Evolutionary conservation across 192 early-diverging fungal species (phyloP), one percentile per base, ranked within the genome.

Genomic region (Borealophlyctis nickersoniae): DNA sequence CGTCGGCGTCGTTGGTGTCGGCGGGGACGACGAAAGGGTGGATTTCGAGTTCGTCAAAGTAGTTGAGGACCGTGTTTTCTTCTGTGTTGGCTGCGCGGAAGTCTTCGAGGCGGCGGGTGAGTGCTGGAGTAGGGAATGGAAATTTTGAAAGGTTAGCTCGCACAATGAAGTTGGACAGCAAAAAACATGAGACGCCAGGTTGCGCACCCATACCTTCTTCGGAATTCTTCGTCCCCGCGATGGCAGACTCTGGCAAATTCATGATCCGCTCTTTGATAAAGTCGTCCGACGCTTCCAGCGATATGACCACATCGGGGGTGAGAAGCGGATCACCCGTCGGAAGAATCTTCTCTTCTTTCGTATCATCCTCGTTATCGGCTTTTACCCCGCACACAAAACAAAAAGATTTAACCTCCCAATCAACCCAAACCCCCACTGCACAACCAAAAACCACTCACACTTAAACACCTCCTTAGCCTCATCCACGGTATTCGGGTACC

Each of bases 31-130:
- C 48, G 29, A 81, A 35, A 0, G 82, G 75, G 50, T 82, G 78
- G 48, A 85, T 75, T 52, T 84, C 84, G 51, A 77, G 60, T 63
- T 86, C 82, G 76, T 86, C 84, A 52, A 86, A 84, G 60, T 72
- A 85, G 63, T 86, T 86, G 19, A 84, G 61, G 4, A 84, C 77
- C 3, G 82, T 86, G 49, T 34, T 77, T 55, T 86, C 82, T 22
- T 83, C 81, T 16, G 77, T 82, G 64, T 86, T 86, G 19, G 60
- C 36, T 23, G 53, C 57, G 27, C 78, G 63, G 63, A 73, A 84
- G 33, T 83, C 78, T 62, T 81, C 82, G 13, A 86, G 72, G 19
- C 78, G 55, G 55, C 62, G 72, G 2, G 67, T 69, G 16, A 86
- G 61, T 11, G 70, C 81, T 78, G 35, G 33, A 3, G 1, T 30